Evolutionary conservation across 2,329 filamentous ascomycete genomes (phyloP).

Genomic region (Dothideomycetes sp.): DNA sequence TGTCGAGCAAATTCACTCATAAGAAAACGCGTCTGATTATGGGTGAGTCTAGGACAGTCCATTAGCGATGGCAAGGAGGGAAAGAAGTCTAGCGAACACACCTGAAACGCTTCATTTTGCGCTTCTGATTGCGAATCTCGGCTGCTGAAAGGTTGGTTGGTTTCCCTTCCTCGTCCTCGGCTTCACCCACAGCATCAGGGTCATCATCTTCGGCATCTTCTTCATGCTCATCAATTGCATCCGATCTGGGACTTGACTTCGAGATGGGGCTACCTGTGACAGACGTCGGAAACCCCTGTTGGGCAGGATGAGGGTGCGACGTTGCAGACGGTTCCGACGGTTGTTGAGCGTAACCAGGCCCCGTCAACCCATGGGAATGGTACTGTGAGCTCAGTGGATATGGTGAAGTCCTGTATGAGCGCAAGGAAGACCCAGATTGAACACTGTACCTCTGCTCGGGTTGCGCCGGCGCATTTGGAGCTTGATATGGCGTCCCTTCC

Average conservation of each 20-base stretch:
- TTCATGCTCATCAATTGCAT: constrained; percentile 11
- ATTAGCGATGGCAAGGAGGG: not conserved
- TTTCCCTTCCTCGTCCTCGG: constrained; percentile 12
- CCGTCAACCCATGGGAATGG: not conserved
- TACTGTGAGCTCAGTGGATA: constrained; percentile 7
- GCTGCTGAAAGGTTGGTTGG: constrained; percentile 31
- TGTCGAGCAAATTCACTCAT: constrained; percentile 97
- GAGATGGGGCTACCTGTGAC: constrained; percentile 35
- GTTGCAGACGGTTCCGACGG: constrained; percentile 1
- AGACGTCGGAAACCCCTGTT: constrained; percentile 27
- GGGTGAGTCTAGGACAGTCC: constrained; percentile 58
- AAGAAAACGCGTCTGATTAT: constrained; percentile 92
- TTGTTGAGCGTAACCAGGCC: constrained; percentile 1
- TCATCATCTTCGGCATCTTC: constrained; percentile 29
- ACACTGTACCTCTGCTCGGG: constrained; percentile 1
- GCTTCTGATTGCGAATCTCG: constrained; percentile 37
- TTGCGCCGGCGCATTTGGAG: constrained; percentile 3
- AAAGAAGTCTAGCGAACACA: constrained; percentile 24
- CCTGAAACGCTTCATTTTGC: constrained; percentile 67
- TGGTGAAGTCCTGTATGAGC: constrained; percentile 6
- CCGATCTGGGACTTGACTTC: constrained; percentile 32
- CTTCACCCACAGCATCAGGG: constrained; percentile 15
- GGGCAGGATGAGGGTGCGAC: constrained; percentile 10
- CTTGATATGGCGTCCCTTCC: constrained; percentile 2
- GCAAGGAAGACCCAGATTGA: constrained; percentile 7